Base-by-base conservation (phyloP, 139 green algal species). In the Closterium sp. region DNA sequence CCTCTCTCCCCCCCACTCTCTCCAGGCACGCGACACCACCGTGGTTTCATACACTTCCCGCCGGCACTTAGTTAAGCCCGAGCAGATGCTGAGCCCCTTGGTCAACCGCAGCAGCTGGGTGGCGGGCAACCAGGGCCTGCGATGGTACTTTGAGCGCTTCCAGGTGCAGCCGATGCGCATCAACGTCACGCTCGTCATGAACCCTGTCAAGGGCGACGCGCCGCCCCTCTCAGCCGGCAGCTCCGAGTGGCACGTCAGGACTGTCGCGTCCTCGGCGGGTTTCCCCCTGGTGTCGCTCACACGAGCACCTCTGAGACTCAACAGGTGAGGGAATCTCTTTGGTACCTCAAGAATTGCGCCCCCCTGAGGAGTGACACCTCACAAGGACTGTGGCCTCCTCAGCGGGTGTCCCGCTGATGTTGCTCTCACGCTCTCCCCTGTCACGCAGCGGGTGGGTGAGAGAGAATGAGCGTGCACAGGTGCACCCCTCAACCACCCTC, bases 131-230 rank as follows among this genome's bases (percentile, higher is more conserved):
- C 76, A 86, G 90, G 86, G 28, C 16, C 21, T 34, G 30, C 69
- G 36, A 25, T 91, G 92, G 76, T 95, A 95, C 93, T 94, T 94
- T 81, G 89, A 94, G 89, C 33, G 55, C 12, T 66, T 94, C 21
- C 55, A 84, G 30, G 84, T 96, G 76, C 91, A 95, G 93, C 88
- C 91, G 12, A 95, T 96, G 33, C 92, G 89, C 31, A 89, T 96
- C 90, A 96, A 96, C 69, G 83, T 96, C 76, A 95, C 94, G 6
- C 84, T 96, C 2, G 91, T 94, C 16, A 88, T 95, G 43, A 91
- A 84, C 34, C 33, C 90, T 16, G 92, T 86, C 87, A 34, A 84
- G 34, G n/a, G 87, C 30, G 86, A 85, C 34, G 88, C 92, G 7
- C 81, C 85, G 16, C 28, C 85, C 10, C 31, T 9, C 31, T 90